Conservation (phyloP, 106 monocot genomes). For the Alisma plantagoaquatica region DNA sequence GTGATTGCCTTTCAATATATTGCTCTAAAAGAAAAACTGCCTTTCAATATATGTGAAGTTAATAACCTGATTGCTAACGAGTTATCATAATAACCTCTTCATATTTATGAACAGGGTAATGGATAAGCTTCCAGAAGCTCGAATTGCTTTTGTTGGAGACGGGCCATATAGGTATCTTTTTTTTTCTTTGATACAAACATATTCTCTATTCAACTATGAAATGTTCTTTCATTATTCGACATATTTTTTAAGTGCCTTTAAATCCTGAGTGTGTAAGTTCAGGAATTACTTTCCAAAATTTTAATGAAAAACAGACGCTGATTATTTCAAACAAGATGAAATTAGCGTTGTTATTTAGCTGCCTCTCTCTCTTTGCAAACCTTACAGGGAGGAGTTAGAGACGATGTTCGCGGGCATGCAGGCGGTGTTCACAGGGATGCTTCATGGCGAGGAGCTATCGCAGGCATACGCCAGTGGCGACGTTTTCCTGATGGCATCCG, state of each 20-base stretch:
- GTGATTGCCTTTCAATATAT: too few relatives aligned
- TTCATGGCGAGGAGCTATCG: conserved; percentile 92
- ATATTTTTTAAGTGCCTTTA: background rate
- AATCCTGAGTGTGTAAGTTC: background rate
- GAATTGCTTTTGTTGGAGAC: conserved; percentile 93
- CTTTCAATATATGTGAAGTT: too few relatives aligned
- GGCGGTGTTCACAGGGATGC: conserved; percentile 85
- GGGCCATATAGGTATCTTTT: conserved; percentile 69
- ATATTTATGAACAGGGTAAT: too few relatives aligned
- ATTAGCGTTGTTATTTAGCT: too few relatives aligned
- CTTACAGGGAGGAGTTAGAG: conserved; percentile 65
- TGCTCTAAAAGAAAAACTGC: too few relatives aligned
- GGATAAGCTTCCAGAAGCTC: conserved; percentile 71
- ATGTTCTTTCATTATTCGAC: background rate
- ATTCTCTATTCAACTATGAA: background rate
- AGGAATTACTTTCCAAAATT: background rate
- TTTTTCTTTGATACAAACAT: background rate
- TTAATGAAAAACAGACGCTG: background rate
- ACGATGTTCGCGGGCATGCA: conserved; percentile 74
- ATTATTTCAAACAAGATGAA: background rate
- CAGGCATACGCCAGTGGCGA: conserved; percentile 89
- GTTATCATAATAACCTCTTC: too few relatives aligned
- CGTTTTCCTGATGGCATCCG: conserved; percentile 86
- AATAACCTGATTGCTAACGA: too few relatives aligned
- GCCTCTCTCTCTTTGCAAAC: too few relatives aligned